Base-by-base conservation (phyloP, 2,329 filamentous ascomycete genomes). In the Phaeophleospora eucalypticola region DNA sequence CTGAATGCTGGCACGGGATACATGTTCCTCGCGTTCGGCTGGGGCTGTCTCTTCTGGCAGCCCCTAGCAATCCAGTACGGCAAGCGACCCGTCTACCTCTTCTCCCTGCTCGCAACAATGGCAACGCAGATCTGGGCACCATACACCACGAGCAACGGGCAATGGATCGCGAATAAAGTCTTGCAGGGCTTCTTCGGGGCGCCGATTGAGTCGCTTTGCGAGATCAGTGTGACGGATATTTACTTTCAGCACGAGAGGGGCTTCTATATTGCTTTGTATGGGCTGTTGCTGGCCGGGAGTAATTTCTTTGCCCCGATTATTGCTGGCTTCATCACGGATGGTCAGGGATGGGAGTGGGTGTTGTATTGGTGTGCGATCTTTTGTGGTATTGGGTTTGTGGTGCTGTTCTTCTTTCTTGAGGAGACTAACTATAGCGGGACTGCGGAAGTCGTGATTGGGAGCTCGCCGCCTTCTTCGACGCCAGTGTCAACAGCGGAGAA, bases 381-480 rank as follows among this genome's bases (percentile, higher is more conserved):
- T 52, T 61, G 66, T 2, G 76, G 64, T 1, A 62, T 74, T 1
- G 68, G 65, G 8, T 74, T 77, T 32, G 56, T 81, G 15, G 70
- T 79, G 52, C 63, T 77, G 1, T 81, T 80, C 65, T 76, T 82
- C 56, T 74, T 76, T 60, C 74, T 81, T 69, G 80, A 82, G 60
- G 80, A 82, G 61, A 81, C 79, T 4, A 81, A 78, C 58, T 80
- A 74, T 46, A 49, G 46, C 17, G 51, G 57, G 2, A 20, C 24
- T 2, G 36, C 43, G 2, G 39, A 53, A n/a, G 18, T 53, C 16
- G 50, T 41, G 4, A 43, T 38, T 15, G 48, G 51, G 29, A 41
- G 48, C 12, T 6, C 24, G 12, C 24, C 24, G 6, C 24, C 24
- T 7, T 29, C 24, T 12, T 12, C 24, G 14, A 41, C 29, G 20